Evolutionary conservation across 306 rosid genomes (phyloP).

Genomic region (Crotalaria pallida): DNA sequence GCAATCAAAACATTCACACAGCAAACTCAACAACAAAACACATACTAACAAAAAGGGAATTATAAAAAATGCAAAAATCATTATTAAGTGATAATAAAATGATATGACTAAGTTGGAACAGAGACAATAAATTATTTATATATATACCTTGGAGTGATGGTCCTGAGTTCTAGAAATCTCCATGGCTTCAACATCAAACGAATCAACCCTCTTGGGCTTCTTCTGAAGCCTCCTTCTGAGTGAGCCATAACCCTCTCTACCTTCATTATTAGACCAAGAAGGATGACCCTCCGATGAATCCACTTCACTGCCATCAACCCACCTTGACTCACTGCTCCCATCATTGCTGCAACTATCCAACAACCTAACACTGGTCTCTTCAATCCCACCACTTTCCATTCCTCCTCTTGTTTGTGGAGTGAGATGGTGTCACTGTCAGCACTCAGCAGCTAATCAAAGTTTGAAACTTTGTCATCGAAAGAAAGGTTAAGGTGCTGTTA

Average conservation of each 20-base stretch:
- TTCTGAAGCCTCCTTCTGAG: slow-evolving; percentile 54
- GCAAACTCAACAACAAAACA: background rate
- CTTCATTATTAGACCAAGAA: slow-evolving; percentile 27
- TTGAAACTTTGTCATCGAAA: background rate
- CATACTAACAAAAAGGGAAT: background rate
- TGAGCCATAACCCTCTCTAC: slow-evolving; percentile 38
- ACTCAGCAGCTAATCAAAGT: slow-evolving; percentile 1
- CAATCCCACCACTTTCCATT: slow-evolving; percentile 37
- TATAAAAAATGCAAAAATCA: background rate
- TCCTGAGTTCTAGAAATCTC: slow-evolving; percentile 46
- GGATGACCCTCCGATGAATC: slow-evolving; percentile 37
- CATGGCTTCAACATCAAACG: slow-evolving; percentile 70
- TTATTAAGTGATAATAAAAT: no score
- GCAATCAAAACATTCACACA: background rate
- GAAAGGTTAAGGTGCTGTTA: no score
- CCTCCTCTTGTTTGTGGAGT: slow-evolving; percentile 7
- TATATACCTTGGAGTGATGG: slow-evolving; percentile 50
- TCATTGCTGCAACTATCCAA: slow-evolving; percentile 9
- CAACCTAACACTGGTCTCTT: slow-evolving; percentile 49
- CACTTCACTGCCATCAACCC: slow-evolving; percentile 76
- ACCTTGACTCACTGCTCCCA: slow-evolving; percentile 43
- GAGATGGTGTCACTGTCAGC: background rate
- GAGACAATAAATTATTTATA: background rate
- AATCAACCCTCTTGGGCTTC: slow-evolving; percentile 62
- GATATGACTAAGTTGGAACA: background rate